A percentile compares a stretch with the other conserved stretches of the same genome.
phyloP scores from a whole-genome alignment of 1,284 basidiomycete species.

The Ganoderma boninense region DNA sequence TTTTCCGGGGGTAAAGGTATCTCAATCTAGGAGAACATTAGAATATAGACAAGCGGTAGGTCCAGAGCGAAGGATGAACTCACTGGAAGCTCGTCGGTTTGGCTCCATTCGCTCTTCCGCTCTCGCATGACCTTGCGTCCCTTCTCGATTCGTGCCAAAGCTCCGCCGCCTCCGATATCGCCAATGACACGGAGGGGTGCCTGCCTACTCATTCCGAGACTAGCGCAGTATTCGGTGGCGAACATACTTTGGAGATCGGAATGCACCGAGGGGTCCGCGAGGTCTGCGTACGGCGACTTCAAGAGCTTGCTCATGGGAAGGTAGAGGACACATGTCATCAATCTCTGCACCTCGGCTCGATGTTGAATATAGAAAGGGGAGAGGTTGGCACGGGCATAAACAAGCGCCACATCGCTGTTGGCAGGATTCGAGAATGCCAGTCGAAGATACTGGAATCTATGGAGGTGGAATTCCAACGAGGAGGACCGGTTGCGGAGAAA shows the following conservation, averaged over 20 bases:
- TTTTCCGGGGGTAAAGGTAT: slow-evolving; percentile 88
- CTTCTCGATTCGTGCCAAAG: slow-evolving; percentile 90
- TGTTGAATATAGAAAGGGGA: slow-evolving; percentile 73
- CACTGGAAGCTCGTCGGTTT: slow-evolving; percentile 88
- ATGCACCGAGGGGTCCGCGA: slow-evolving; percentile 74
- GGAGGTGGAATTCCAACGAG: slow-evolving; percentile 85
- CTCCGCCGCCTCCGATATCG: slow-evolving; percentile 91
- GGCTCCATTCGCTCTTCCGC: slow-evolving; percentile 90
- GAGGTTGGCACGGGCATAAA: slow-evolving; percentile 79
- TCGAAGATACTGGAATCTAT: slow-evolving; percentile 86
- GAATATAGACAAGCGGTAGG: not conserved
- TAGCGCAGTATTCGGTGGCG: slow-evolving; percentile 89
- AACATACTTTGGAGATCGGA: slow-evolving; percentile 84
- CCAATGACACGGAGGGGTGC: slow-evolving; percentile 88
- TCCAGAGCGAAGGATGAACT: slow-evolving; percentile 34
- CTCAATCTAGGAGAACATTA: slow-evolving; percentile 76
- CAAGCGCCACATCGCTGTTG: slow-evolving; percentile 65
- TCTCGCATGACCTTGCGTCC: slow-evolving; percentile 93
- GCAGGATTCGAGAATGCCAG: slow-evolving; percentile 71
- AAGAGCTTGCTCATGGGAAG: slow-evolving; percentile 71
- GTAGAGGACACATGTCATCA: slow-evolving; percentile 82
- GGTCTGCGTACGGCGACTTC: slow-evolving; percentile 77
- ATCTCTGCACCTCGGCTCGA: slow-evolving; percentile 72
- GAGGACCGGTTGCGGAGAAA: slow-evolving; percentile 79
- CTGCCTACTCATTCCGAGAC: slow-evolving; percentile 87